Percentiles rank a stretch among this genome's conserved stretches.
Conservation (phyloP, 352 stramenopile species). For the Phytophthora pini region DNA sequence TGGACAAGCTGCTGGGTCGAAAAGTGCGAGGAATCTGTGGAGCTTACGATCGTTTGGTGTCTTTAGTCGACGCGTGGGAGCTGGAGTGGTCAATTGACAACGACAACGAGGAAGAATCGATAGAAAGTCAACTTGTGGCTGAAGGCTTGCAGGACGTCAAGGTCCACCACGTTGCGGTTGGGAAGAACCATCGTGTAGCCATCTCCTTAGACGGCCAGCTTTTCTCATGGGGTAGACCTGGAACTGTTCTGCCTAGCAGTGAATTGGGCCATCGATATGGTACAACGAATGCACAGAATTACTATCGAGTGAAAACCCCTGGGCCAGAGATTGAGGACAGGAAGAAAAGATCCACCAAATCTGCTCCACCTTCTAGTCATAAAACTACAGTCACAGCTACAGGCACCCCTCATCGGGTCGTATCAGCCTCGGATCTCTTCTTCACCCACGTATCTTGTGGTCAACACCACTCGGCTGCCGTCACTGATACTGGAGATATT, state of each 20-base stretch:
- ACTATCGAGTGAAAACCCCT: slow-evolving; percentile 18
- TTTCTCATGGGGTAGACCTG: slow-evolving; percentile 63
- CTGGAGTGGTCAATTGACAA: slow-evolving; percentile 46
- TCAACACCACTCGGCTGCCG: slow-evolving; percentile 65
- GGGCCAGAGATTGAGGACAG: slow-evolving; percentile 20
- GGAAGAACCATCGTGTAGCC: slow-evolving; percentile 60
- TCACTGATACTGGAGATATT: slow-evolving; percentile 83
- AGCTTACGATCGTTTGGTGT: slow-evolving; percentile 53
- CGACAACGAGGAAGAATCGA: background rate
- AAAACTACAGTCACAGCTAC: slow-evolving; percentile 12
- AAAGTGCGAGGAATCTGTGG: slow-evolving; percentile 66
- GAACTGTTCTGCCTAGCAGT: slow-evolving; percentile 34
- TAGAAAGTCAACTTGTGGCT: slow-evolving; percentile 45
- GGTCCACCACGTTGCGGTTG: slow-evolving; percentile 60
- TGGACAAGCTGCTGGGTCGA: slow-evolving; percentile 44
- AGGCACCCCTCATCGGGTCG: slow-evolving; percentile 41
- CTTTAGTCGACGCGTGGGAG: slow-evolving; percentile 61
- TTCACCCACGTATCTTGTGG: slow-evolving; percentile 78
- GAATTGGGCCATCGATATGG: slow-evolving; percentile 52
- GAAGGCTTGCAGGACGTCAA: slow-evolving; percentile 54
- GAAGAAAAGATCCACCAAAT: slow-evolving; percentile 9
- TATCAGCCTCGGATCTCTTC: slow-evolving; percentile 51
- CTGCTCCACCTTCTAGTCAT: background rate
- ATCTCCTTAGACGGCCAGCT: slow-evolving; percentile 69
- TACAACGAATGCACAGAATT: slow-evolving; percentile 11